Percentiles rank a stretch among this genome's conserved stretches.
These are phyloP conservation scores for Geosmithia morbida DNA, from an alignment of 2,329 filamentous ascomycete genomes.

Conservation along the genomic window DNA sequence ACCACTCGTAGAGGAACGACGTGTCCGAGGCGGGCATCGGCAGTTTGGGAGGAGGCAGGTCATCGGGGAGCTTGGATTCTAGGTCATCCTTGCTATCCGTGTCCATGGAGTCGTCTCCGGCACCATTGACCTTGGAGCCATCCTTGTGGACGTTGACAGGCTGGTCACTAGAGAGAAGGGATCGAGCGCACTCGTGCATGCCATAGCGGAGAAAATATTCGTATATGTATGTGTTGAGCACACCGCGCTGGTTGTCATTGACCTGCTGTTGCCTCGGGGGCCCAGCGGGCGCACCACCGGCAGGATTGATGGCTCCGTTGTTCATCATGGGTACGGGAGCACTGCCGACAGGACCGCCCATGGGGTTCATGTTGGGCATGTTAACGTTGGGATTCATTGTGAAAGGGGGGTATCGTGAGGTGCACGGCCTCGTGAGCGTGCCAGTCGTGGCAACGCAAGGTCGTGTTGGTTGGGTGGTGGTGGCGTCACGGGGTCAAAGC, in stretches of 20 bases:
- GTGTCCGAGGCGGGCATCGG: constrained; percentile 51
- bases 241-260: constrained; percentile 33
- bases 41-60: constrained; percentile 63
- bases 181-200: constrained; percentile 72
- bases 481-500: constrained; percentile 1
- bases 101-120: constrained; percentile 64
- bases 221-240: constrained; percentile 79
- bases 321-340: constrained; percentile 53
- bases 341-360: constrained; percentile 52
- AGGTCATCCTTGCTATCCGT: constrained; percentile 70
- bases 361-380: constrained; percentile 57
- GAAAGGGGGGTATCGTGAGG: background rate
- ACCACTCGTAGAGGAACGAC: constrained; percentile 95
- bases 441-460: background rate
- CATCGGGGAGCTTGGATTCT: constrained; percentile 59
- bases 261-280: constrained; percentile 20
- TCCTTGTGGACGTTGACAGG: constrained; percentile 54
- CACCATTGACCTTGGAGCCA: constrained; percentile 52
- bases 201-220: constrained; percentile 79
- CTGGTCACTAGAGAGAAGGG: constrained; percentile 52
- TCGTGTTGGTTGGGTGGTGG: background rate
- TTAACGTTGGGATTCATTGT: constrained; percentile 43
- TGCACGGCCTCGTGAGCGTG: background rate
- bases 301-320: constrained; percentile 29
- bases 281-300: constrained; percentile 14